These are phyloP conservation scores for Venturia asperata DNA, from an alignment of 2,329 filamentous ascomycete species.

Conservation along the genomic window DNA sequence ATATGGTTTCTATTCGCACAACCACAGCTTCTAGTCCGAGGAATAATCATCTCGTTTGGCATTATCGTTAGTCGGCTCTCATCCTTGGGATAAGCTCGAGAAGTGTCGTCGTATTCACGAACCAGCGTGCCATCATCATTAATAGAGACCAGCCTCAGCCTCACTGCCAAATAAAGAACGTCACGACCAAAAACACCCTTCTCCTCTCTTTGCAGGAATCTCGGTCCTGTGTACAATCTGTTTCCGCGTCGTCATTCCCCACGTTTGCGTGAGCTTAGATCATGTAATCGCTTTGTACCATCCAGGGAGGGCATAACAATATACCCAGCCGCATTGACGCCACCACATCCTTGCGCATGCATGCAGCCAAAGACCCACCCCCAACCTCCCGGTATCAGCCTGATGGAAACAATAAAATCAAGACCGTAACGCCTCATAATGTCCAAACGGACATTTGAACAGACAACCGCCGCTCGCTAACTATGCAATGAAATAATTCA, in stretches of 20 bases:
- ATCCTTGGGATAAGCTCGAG: not conserved
- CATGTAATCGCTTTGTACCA: too few species aligned
- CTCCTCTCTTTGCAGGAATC: not conserved
- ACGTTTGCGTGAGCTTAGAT: not conserved
- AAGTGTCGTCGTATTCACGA: not conserved
- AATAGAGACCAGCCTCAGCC: not conserved
- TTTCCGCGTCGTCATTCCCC: not conserved
- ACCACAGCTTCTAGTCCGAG: too few species aligned
- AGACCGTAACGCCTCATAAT: not conserved
- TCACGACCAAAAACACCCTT: not conserved
- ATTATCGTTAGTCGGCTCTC: not conserved
- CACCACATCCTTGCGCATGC: not conserved
- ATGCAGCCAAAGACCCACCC: not conserved
- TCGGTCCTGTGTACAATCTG: not conserved
- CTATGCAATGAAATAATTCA: slow-evolving; percentile 1
- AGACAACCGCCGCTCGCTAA: not conserved
- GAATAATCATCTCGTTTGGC: not conserved
- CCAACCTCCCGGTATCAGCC: not conserved
- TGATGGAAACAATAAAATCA: not conserved
- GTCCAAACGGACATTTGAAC: not conserved
- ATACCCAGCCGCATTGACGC: not conserved
- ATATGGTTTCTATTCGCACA: too few species aligned
- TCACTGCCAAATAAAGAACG: not conserved
- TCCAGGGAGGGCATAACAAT: not conserved
- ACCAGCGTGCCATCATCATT: slow-evolving; percentile 7